Evolutionary conservation across 176 grass and related monocot genomes (phyloP).

Genomic region (Aegilops longissima): DNA sequence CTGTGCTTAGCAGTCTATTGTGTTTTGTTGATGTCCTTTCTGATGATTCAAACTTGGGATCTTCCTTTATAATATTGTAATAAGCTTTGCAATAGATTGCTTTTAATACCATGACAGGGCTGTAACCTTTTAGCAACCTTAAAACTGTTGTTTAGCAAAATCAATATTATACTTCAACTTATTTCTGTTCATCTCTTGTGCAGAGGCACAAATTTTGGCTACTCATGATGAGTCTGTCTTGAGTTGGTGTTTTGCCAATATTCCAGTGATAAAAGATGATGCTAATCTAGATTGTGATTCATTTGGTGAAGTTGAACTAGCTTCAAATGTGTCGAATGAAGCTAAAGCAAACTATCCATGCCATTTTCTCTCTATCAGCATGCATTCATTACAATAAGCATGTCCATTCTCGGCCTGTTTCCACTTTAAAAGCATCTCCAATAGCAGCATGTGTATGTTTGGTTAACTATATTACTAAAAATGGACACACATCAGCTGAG

Average conservation of each 20-base stretch:
- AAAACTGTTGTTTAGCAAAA: slow-evolving; percentile 8
- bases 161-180: background rate
- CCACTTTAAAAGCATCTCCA: no score
- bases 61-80: slow-evolving; percentile 73
- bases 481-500: no score
- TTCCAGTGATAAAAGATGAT: slow-evolving; percentile 75
- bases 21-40: slow-evolving; percentile 92
- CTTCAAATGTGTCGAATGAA: slow-evolving; percentile 49
- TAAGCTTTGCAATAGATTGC: slow-evolving; percentile 42
- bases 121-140: background rate
- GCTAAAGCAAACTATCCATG: slow-evolving; percentile 57
- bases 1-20: slow-evolving; percentile 79
- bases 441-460: no score
- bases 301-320: slow-evolving; percentile 67
- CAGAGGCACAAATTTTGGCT: slow-evolving; percentile 78
- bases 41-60: slow-evolving; percentile 94
- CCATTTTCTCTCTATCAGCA: slow-evolving; percentile 50
- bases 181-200: slow-evolving; percentile 33
- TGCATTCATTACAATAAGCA: slow-evolving; percentile 64
- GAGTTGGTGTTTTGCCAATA: slow-evolving; percentile 79
- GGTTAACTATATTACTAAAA: no score
- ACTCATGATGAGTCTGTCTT: slow-evolving; percentile 71
- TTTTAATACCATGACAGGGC: background rate
- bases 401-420: no score
- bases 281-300: slow-evolving; percentile 87